Evolutionary conservation across 495 filamentous ascomycete genomes (phyloP), one percentile per base, ranked within the genome.

Genomic region (Penicillium canariense): DNA sequence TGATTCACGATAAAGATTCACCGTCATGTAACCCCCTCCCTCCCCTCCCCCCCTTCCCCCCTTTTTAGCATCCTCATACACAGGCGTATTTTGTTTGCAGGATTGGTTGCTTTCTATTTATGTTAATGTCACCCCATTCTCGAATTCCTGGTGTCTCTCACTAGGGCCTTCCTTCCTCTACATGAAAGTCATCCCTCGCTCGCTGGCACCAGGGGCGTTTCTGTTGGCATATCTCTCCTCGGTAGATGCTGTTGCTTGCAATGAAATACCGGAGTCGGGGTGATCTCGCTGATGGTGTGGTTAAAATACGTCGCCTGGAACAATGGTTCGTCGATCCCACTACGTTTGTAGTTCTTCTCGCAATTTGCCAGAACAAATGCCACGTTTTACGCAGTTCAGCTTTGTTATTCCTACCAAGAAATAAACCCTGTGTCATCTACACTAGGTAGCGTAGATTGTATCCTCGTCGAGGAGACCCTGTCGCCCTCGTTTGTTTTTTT

Each of bases 1-100:
- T 62, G 62, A 70, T 67, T 73, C 69, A 75, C 67, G 75, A 74
- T 75, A 78, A 73, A 79, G 79, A 82, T 82, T 76, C 79, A 80
- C 79, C 77, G 59, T 82, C 79, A 78, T 82, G 79, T 82, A 81
- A 71, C 68, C 72, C 71, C 72, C 48, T 52, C 56, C 58, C n/a
- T n/a, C n/a, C n/a, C n/a, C n/a, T n/a, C n/a, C n/a, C n/a, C n/a
- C n/a, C n/a, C n/a, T n/a, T n/a, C 53, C 47, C 52, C 52, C 55
- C 45, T 51, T 56, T 58, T 58, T 70, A 72, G 71, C 69, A 74
- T 74, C 62, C 64, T 73, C 72, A 76, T 75, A 74, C 69, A 75
- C 68, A 63, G 73, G 75, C 72, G 73, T 70, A 72, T 61, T 65
- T 31, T 69, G 56, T 68, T 69, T 68, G 61, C 67, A 68, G 62